phyloP scores from a whole-genome alignment of 2,329 filamentous ascomycete genomes.

The Aspergillus neoniger region DNA sequence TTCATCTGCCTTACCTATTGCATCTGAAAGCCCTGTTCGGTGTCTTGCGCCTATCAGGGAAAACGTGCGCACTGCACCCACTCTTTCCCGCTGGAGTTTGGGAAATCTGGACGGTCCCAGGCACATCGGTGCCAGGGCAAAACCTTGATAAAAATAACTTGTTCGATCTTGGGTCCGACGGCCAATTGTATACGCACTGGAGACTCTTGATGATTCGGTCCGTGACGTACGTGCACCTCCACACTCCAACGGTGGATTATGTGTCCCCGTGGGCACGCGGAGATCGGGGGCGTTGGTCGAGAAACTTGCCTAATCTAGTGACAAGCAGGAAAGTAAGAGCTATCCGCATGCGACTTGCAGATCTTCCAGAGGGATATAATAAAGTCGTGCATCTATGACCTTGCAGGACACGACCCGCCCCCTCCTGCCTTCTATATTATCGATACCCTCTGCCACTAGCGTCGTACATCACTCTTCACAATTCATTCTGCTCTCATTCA shows the following conservation, averaged over 20 bases:
- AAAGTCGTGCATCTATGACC: background rate
- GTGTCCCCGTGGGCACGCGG: background rate
- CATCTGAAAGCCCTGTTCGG: no score
- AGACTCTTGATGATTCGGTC: background rate
- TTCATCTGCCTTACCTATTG: no score
- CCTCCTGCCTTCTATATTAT: background rate
- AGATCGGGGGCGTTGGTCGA: background rate
- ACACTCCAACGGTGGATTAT: background rate
- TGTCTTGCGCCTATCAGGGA: background rate
- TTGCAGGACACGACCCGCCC: background rate
- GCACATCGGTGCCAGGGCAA: background rate
- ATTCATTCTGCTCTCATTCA: slow-evolving; percentile 17
- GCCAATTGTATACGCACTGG: background rate
- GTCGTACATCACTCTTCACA: background rate
- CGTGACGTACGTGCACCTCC: background rate
- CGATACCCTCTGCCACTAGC: background rate
- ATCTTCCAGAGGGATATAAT: background rate
- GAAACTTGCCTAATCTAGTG: background rate
- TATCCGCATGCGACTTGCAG: background rate
- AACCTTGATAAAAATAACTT: background rate
- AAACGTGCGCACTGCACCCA: background rate
- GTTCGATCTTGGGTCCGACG: background rate
- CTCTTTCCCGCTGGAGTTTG: background rate
- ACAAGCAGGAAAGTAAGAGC: background rate
- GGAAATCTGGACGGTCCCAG: background rate